A percentile compares a stretch with the other conserved stretches of the same genome.
Conservation (phyloP, 2,329 filamentous ascomycete genomes). For the Penicillium sp. region DNA sequence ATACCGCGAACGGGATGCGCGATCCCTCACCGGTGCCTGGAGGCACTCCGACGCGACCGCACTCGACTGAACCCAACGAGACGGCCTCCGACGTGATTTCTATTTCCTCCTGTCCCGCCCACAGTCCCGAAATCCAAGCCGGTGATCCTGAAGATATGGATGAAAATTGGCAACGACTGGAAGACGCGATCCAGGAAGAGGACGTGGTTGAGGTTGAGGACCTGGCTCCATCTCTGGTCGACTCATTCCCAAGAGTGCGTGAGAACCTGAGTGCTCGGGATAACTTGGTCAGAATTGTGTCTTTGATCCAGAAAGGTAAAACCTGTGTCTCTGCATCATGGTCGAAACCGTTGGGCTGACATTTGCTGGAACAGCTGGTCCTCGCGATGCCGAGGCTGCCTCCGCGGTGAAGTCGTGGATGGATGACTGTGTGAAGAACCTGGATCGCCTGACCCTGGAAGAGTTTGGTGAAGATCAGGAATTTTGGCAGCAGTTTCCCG, state of each 20-base stretch:
- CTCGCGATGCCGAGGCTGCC: conserved; percentile 41
- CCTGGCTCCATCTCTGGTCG: conserved; percentile 37
- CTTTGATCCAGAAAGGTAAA: conserved; percentile 48
- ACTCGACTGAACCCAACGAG: conserved; percentile 26
- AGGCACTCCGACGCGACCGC: conserved; percentile 18
- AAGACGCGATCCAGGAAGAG: conserved; percentile 42
- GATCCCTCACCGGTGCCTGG: conserved; percentile 23
- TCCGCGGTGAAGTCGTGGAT: conserved; percentile 52
- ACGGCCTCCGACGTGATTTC: conserved; percentile 44
- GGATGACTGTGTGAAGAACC: conserved; percentile 41
- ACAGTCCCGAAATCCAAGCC: conserved; percentile 57
- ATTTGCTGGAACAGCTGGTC: conserved; percentile 33
- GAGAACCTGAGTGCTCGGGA: conserved; percentile 37
- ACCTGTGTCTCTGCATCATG: neutral
- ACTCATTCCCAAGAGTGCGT: conserved; percentile 46
- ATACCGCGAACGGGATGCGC: conserved; percentile 25
- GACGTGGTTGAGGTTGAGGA: conserved; percentile 47
- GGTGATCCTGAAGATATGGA: conserved; percentile 57
- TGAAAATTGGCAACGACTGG: conserved; percentile 52
- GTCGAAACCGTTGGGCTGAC: neutral
- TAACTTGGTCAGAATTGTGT: conserved; percentile 41
- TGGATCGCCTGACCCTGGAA: conserved; percentile 44
- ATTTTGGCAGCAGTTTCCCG: conserved; percentile 54
- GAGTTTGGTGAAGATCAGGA: conserved; percentile 48
- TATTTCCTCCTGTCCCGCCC: conserved; percentile 51